Evolutionary conservation across 306 rosid species (phyloP), one percentile per base, ranked within the genome.

Genomic region (Dalbergia cochinchinensis): DNA sequence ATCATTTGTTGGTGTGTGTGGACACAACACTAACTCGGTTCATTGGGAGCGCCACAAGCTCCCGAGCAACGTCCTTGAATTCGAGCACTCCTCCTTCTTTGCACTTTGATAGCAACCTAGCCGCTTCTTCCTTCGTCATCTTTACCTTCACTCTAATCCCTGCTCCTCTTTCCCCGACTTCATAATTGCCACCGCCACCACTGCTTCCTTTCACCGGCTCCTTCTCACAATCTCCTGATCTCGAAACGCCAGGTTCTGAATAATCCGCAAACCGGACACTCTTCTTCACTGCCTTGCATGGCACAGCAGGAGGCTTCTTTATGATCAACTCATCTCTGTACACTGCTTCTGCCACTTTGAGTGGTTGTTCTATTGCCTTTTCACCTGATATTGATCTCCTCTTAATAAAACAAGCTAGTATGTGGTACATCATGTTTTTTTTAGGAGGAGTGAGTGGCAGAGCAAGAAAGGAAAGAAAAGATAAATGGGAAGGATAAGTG

Each of bases 61-160:
- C 83, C 12, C 8, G 47, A 8, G 89, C 90, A 33, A 88, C 85
- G 42, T 92, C 94, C 10, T 80, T 82, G 83, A 90, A 88, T 1
- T 84, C 83, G 45, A 92, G 88, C 37, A 80, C 54, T 3, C 91
- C 90, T 77, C 94, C 94, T 63, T 83, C 81, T 61, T 87, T 92
- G 87, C 89, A 83, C 59, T 78, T 87, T 9, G 93, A 85, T 12
- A 92, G 68, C 62, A 92, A 62, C 47, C 86, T 69, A n/a, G 83
- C 74, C 0, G 94, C 97, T 79, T 92, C 92, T 81, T 88, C 73
- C 82, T 83, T 92, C 57, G 97, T 92, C 94, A 92, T 90, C 86
- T 50, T 87, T 2, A 92, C 86, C 74, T 88, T 92, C 51, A 92
- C 89, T 74, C 92, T 86, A n/a, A 84, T 83, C 34, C 73, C 73